Conservation (phyloP, 2,329 filamentous ascomycete species). For the Incumbomyces delicatus region DNA sequence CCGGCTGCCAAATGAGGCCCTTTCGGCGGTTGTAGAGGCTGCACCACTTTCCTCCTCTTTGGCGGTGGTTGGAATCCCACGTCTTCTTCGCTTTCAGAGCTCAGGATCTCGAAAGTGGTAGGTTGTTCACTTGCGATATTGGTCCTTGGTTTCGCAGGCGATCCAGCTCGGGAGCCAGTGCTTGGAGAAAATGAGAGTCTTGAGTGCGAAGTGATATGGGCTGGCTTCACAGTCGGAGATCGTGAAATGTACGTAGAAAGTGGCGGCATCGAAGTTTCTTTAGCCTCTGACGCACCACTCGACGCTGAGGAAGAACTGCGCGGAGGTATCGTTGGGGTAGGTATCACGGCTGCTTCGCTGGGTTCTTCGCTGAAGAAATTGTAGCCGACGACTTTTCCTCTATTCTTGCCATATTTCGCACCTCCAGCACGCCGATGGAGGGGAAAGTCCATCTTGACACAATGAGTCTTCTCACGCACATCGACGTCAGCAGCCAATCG, state of each 20-base stretch:
- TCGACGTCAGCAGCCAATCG: too few relatives aligned
- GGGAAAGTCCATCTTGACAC: neutral
- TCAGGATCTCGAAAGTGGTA: slow-evolving; percentile 19
- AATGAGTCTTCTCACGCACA: too few relatives aligned
- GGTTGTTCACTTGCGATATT: neutral
- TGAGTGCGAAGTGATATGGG: slow-evolving; percentile 1
- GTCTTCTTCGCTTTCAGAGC: slow-evolving; percentile 17
- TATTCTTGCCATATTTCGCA: slow-evolving; percentile 6
- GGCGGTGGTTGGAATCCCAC: slow-evolving; percentile 1
- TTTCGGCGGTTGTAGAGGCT: neutral
- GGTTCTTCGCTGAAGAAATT: neutral
- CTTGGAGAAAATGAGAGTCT: neutral
- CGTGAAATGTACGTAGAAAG: neutral
- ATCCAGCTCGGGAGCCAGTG: neutral
- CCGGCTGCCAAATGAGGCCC: too few relatives aligned
- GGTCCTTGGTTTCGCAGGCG: neutral
- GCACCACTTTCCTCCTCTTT: slow-evolving; percentile 14
- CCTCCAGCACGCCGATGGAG: neutral
- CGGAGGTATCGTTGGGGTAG: neutral
- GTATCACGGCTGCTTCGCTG: neutral
- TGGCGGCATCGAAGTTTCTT: neutral
- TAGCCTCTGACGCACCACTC: neutral
- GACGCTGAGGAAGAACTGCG: neutral
- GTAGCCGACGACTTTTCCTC: neutral
- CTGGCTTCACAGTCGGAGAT: neutral